Base-by-base conservation (phyloP, 192 early-diverging fungal species). In the Coemansia sp. region DNA sequence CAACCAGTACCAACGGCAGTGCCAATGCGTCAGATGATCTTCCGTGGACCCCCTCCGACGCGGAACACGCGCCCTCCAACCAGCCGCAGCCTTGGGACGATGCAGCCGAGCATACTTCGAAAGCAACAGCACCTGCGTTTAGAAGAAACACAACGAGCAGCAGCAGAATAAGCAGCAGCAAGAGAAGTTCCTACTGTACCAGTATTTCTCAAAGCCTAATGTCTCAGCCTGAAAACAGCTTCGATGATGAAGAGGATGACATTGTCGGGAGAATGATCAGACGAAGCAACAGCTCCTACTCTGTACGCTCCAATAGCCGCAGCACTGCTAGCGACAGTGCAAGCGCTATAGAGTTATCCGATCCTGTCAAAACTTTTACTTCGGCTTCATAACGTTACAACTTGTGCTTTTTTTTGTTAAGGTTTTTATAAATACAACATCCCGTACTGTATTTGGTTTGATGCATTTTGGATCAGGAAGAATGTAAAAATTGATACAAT, bases 261-360 rank as follows among this genome's bases (percentile, higher is more conserved):
- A 26, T 26, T 0, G 48, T 26, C 15, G 40, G 40, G 8, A 23
- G 23, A 26, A 51, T 26, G 48, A 23, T 51, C 48, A 51, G 48
- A 51, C 48, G 25, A 26, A 51, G 25, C 48, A 51, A 13, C 48
- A 51, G 48, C 48, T 26, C 48, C 23, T 51, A 26, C 48, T 51
- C 39, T 15, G 7, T 15, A 8, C 39, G 16, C 2, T 40, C 48
- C 48, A 9, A 25, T 26, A 23, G 13, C 12, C 21, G 25, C 7
- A 51, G 48, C 40, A 26, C 23, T 25, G 13, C 9, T 15, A 51
- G 21, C 2, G 20, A 26, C 23, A 51, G 48, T 51, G 48, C 48
- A 23, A 51, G 25, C 21, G 48, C 23, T 9, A 13, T 43, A 5
- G 40, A 43, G 18, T 4, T 43, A 13, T 43, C 40, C 4, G 40